phyloP scores from a whole-genome alignment of 2,329 filamentous ascomycete genomes.

The Xylaria sp. region DNA sequence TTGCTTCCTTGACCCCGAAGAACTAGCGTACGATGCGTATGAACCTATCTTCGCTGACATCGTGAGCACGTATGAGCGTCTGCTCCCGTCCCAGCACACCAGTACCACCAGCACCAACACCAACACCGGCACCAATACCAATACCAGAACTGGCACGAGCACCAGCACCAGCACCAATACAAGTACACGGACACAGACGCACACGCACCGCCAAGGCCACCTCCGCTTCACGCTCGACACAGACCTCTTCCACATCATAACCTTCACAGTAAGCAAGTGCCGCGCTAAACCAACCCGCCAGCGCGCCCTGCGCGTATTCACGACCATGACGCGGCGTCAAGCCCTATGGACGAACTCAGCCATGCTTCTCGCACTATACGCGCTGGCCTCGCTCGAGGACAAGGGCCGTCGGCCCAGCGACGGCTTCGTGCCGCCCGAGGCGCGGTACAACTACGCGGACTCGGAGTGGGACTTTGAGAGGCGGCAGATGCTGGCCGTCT shows the following conservation, averaged over 20 bases:
- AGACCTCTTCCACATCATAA: conserved; percentile 41
- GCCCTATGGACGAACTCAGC: conserved; percentile 41
- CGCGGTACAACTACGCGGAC: conserved; percentile 39
- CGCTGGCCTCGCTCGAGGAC: conserved; percentile 40
- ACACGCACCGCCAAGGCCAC: conserved; percentile 9
- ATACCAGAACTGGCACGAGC: neutral
- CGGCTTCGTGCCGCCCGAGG: conserved; percentile 39
- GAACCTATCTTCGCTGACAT: conserved; percentile 38
- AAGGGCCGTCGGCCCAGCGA: conserved; percentile 36
- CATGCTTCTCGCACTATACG: conserved; percentile 38
- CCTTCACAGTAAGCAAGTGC: conserved; percentile 42
- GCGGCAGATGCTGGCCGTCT: conserved; percentile 38
- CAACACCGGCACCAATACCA: neutral
- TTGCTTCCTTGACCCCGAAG: conserved; percentile 40
- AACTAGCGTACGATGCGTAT: conserved; percentile 41
- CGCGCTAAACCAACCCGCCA: conserved; percentile 38
- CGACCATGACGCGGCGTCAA: conserved; percentile 39
- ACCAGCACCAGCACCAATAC: neutral
- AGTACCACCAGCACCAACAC: neutral
- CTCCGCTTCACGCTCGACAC: conserved; percentile 40
- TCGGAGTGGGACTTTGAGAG: conserved; percentile 41
- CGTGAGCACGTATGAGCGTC: conserved; percentile 36
- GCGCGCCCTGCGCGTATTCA: conserved; percentile 37
- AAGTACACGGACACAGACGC: too few species aligned
- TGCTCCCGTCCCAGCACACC: conserved; percentile 22